Evolutionary conservation across 768 basidiomycete genomes (phyloP).

Genomic region (Rhizopogon vinicolor): DNA sequence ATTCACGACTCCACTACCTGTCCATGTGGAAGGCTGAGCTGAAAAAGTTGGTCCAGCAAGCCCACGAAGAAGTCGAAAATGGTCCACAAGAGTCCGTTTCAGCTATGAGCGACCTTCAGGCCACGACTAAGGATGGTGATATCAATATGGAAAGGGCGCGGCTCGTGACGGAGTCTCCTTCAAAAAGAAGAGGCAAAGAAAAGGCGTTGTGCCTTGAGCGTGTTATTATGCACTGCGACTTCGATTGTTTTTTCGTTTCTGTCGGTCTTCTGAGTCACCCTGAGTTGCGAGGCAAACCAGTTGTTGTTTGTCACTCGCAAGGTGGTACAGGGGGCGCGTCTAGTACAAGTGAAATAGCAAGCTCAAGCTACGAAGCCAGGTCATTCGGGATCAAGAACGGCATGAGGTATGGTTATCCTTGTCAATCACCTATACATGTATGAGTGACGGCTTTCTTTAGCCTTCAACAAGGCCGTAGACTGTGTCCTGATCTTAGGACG

Average conservation of each 20-base stretch:
- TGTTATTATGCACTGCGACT: conserved; percentile 90
- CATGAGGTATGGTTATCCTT: conserved; percentile 65
- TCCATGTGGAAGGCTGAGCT: conserved; percentile 92
- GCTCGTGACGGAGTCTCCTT: conserved; percentile 44
- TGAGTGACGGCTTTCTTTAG: conserved; percentile 31
- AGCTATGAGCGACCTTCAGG: neutral
- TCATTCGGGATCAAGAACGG: conserved; percentile 86
- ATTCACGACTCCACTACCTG: conserved; percentile 90
- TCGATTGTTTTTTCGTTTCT: conserved; percentile 96
- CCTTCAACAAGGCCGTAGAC: conserved; percentile 70
- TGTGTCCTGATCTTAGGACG: conserved; percentile 70
- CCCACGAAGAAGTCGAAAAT: conserved; percentile 66
- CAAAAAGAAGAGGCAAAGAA: conserved; percentile 47
- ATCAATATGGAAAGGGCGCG: conserved; percentile 53
- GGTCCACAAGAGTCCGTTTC: conserved; percentile 13
- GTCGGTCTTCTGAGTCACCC: conserved; percentile 81
- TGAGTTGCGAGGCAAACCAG: conserved; percentile 80
- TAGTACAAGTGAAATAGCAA: conserved; percentile 94
- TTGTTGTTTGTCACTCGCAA: conserved; percentile 95
- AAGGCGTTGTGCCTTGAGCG: conserved; percentile 45
- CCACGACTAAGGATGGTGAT: conserved; percentile 7
- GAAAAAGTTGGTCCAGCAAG: conserved; percentile 70
- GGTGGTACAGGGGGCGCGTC: conserved; percentile 63
- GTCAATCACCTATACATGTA: neutral
- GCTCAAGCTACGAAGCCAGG: conserved; percentile 91